These are phyloP conservation scores for Phlebopus sp. DNA, from an alignment of 1,284 basidiomycete species.

Conservation along the genomic window DNA sequence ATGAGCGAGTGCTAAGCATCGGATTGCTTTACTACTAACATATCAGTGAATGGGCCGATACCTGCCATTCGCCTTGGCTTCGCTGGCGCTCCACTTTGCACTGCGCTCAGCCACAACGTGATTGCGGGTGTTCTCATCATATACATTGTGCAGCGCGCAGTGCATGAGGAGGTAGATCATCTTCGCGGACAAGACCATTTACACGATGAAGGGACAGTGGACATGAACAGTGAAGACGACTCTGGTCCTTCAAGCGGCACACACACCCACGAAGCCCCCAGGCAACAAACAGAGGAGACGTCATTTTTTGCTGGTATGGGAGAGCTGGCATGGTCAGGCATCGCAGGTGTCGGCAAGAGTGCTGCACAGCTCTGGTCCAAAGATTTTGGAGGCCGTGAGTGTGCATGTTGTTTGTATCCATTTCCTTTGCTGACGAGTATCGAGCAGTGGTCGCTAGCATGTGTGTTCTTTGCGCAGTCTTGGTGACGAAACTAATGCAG, in stretches of 20 bases:
- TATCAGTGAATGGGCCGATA: slow-evolving; percentile 25
- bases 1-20: neutral
- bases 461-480: slow-evolving; percentile 10
- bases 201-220: slow-evolving; percentile 11
- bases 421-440: slow-evolving; percentile 9
- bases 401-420: neutral
- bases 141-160: slow-evolving; percentile 22
- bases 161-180: slow-evolving; percentile 20
- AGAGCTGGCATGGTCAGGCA: slow-evolving; percentile 16
- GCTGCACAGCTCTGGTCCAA: slow-evolving; percentile 32
- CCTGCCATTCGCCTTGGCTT: slow-evolving; percentile 27
- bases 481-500: slow-evolving; percentile 4
- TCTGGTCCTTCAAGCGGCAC: neutral
- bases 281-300: neutral
- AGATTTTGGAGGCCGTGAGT: slow-evolving; percentile 27
- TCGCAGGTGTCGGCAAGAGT: slow-evolving; percentile 20
- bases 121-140: slow-evolving; percentile 19
- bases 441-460: slow-evolving; percentile 23
- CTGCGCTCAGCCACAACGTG: slow-evolving; percentile 27
- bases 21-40: neutral
- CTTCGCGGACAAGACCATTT: slow-evolving; percentile 13
- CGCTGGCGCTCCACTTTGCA: slow-evolving; percentile 25
- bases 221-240: neutral
- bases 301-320: slow-evolving; percentile 19
- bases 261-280: neutral